Evolutionary conservation across 805 yeast species (phyloP), one percentile per base, ranked within the genome.

Genomic region (Wickerhamomyces queroliae): DNA sequence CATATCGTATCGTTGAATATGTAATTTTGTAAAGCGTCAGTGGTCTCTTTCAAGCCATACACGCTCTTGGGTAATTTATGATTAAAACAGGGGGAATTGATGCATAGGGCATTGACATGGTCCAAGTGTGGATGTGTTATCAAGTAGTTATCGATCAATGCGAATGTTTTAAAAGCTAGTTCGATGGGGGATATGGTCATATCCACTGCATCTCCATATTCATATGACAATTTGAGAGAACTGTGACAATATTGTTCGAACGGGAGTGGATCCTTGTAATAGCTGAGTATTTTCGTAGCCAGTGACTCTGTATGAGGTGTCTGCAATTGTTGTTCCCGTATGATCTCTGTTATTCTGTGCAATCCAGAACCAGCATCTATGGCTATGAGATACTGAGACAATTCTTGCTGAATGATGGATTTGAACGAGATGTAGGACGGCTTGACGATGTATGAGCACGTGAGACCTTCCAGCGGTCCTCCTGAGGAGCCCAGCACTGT

Each of bases 41-140:
- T 62, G 0, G 91, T 80, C 21, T 65, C 58, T 0, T 54, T 46
- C 3, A 78, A 59, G 0, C 88, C 95, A 45, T 67, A 73, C 4
- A 87, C 55, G 3, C 52, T 49, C 50, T 74, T 80, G 2, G 61
- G 58, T 6, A 53, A 46, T 11, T 46, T 38, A 16, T 43, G 35
- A 9, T 55, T 43, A 46, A 74, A 69, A 13, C 71, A 67, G 0
- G 95, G 86, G 3, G 90, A 76, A 53, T 88, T 88, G 38, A 89
- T 61, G 0, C 81, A 76, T 35, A 89, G 54, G 0, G 83, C 85
- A 9, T 73, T 56, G 12, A 87, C 67, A 56, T 89, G 97, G 58
- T 89, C 97, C 37, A 89, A 55, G 59, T 89, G 97, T 0, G 91
- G 76, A 59, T 89, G 97, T 1, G 96, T 76, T 21, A 89, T 71